phyloP scores from a whole-genome alignment of 208 protist species.

The Trypanosoma mega region DNA sequence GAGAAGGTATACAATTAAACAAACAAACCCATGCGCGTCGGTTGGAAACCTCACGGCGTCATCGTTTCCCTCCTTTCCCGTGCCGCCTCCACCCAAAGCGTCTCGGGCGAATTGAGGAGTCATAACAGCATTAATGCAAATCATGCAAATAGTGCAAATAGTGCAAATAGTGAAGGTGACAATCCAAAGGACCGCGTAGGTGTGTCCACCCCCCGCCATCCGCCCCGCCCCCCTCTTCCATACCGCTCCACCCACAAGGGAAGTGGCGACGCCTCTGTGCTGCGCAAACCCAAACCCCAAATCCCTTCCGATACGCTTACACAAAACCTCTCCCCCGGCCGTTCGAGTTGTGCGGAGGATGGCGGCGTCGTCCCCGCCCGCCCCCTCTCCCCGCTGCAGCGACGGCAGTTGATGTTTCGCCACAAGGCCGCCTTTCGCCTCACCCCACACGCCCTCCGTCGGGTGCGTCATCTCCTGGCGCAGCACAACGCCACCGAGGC shows the following conservation, averaged over 20 bases:
- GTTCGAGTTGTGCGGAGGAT: slow-evolving; percentile 82
- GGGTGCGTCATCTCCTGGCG: slow-evolving; percentile 70
- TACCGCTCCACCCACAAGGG: slow-evolving; percentile 84
- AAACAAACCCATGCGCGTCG: no score
- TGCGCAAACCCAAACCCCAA: slow-evolving; percentile 30
- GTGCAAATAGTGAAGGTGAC: no score
- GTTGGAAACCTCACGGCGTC: no score
- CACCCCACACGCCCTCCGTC: slow-evolving; percentile 76
- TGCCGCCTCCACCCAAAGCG: no score
- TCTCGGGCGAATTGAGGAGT: no score
- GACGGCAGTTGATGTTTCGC: slow-evolving; percentile 69
- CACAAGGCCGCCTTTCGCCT: slow-evolving; percentile 85
- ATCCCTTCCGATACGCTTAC: slow-evolving; percentile 13
- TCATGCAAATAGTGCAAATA: no score
- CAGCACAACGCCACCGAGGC: slow-evolving; percentile 34
- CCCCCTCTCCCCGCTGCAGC: slow-evolving; percentile 73
- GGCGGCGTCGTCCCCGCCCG: slow-evolving; percentile 58
- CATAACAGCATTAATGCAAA: no score
- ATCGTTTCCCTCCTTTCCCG: no score
- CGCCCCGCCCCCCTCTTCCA: slow-evolving; percentile 29
- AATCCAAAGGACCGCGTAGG: no score
- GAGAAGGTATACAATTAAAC: no score
- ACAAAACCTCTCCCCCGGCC: slow-evolving; percentile 27
- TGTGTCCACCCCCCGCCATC: slow-evolving; percentile 6
- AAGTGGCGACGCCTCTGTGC: slow-evolving; percentile 45